Evolutionary conservation across 208 protist genomes (phyloP).

Genomic region (Balamuthia mandrillaris): DNA sequence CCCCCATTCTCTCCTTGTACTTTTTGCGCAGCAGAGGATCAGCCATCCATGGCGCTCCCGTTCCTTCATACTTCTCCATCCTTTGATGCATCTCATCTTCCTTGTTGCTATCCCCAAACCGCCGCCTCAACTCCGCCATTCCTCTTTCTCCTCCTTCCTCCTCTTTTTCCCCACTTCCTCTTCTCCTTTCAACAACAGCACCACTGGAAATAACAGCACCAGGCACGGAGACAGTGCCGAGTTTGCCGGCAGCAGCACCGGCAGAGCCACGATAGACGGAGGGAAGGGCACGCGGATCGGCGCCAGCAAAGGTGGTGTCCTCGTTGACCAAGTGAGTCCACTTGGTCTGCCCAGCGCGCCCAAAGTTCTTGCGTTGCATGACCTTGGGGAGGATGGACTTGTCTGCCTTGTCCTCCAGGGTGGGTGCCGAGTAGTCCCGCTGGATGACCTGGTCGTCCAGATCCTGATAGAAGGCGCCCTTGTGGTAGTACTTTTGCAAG

Average conservation of each 20-base stretch:
- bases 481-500: slow-evolving; percentile 68
- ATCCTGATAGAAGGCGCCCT: slow-evolving; percentile 65
- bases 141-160: too few relatives aligned
- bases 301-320: slow-evolving; percentile 45
- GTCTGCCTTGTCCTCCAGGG: slow-evolving; percentile 43
- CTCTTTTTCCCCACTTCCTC: too few relatives aligned
- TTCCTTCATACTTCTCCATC: too few relatives aligned
- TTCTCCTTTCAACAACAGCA: too few relatives aligned
- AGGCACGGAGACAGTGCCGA: not conserved
- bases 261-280: too few relatives aligned
- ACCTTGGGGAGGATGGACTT: slow-evolving; percentile 35
- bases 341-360: slow-evolving; percentile 31
- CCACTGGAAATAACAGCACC: too few relatives aligned
- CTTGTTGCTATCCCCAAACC: too few relatives aligned
- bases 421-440: not conserved
- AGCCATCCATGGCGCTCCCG: not conserved
- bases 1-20: not conserved
- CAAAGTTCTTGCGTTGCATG: slow-evolving; percentile 59
- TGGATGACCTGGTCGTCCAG: not conserved
- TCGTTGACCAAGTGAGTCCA: slow-evolving; percentile 55
- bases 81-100: too few relatives aligned
- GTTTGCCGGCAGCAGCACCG: not conserved
- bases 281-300: too few relatives aligned
- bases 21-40: not conserved
- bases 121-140: too few relatives aligned